Base-by-base conservation (phyloP, 2,329 filamentous ascomycete genomes). In the Tricladium varicosporioides region DNA sequence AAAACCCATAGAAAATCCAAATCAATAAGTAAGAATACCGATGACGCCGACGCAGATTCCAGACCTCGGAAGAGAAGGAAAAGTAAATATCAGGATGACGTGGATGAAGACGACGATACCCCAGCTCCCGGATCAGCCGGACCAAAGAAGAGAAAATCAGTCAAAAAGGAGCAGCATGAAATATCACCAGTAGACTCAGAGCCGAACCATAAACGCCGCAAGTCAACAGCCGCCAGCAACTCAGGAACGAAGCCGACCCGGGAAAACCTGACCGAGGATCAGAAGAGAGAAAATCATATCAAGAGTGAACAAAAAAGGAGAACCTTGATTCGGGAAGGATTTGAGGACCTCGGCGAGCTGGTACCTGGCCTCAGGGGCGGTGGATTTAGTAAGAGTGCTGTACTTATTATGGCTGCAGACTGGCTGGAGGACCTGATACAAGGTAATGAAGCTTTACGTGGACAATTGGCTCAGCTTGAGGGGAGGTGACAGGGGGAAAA, bases 231-330 rank as follows among this genome's bases (percentile, higher is more conserved):
- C n/a, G 48, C 57, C 13, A 33, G 60, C 10, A 56, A 71, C n/a
- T 53, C 64, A 9, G 58, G 63, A 2, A 58, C 71, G 15, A 86
- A 85, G 65, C 57, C 74, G 1, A 69, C 78, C 2, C 75, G 88
- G 22, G 82, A 87, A 66, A 87, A 87, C 61, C 71, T 94, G 3
- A 83, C 85, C 0, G 89, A 93, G 63, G 86, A 88, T 59, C 88
- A 94, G 72, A 94, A 93, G 73, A 80, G 90, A 47, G 87, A 86
- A 67, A 96, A 96, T 64, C 91, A 95, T 69, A 94, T 96, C 62
- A 80, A 86, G 52, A 94, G 91, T 52, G 91, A 95, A 70, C 90
- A 96, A 74, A 95, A 94, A 72, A 82, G 92, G 33, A 81, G 91
- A 48, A 91, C 90, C 22, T 77, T 92, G 46, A 89, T 89, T 65